phyloP scores from a whole-genome alignment of 306 rosid species.

The Dicorynia guianensis region DNA sequence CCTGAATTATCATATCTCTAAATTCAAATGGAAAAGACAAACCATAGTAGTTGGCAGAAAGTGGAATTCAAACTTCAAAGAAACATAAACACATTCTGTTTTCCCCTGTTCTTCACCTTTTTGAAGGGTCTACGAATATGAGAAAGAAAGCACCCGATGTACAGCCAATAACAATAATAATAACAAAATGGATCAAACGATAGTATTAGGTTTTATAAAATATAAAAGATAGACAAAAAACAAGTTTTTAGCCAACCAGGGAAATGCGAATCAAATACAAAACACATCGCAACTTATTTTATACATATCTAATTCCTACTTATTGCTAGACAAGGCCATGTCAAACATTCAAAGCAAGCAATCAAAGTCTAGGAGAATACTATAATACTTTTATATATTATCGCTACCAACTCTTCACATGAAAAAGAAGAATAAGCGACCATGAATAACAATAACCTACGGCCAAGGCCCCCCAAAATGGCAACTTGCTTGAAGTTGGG shows the following conservation, averaged over 20 bases:
- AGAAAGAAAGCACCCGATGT: constrained; percentile 5
- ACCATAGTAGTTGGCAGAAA: not conserved
- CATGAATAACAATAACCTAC: not conserved
- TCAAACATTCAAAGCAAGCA: not conserved
- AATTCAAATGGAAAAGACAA: not conserved
- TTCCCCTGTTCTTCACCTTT: constrained; percentile 24
- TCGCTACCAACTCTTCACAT: not conserved
- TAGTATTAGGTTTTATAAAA: no score
- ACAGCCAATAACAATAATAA: no score
- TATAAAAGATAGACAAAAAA: not conserved
- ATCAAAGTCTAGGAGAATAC: not conserved
- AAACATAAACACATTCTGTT: constrained; percentile 8
- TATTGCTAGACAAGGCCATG: not conserved
- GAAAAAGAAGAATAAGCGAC: not conserved
- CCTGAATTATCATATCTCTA: not conserved
- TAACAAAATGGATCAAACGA: no score
- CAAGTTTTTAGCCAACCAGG: not conserved
- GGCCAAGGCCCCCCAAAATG: not conserved
- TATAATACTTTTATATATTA: not conserved
- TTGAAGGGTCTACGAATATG: constrained; percentile 2
- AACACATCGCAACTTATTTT: not conserved
- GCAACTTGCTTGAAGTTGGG: not conserved
- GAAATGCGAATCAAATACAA: not conserved
- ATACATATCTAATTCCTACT: not conserved
- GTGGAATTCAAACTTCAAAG: constrained; percentile 33